These are phyloP conservation scores for Camellia lanceoleosa DNA, from an alignment of 148 eudicot genomes.

Conservation along the genomic window DNA sequence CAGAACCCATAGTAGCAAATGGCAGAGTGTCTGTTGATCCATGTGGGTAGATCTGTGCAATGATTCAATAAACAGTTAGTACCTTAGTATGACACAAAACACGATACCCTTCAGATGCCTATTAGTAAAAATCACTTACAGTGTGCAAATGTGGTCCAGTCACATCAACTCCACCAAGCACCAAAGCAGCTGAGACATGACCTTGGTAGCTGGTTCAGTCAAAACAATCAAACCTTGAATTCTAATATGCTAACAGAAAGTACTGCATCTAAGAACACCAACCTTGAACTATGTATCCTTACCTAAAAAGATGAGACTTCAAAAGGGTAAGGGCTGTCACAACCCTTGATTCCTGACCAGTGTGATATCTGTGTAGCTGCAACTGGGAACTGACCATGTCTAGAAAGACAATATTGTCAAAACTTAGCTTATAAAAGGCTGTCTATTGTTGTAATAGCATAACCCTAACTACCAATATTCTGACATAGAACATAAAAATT, in stretches of 20 bases:
- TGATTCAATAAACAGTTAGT: constrained; percentile 12
- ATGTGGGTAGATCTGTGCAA: constrained; percentile 81
- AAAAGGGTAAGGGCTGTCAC: constrained; percentile 76
- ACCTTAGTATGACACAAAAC: not conserved
- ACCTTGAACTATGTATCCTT: constrained; percentile 4
- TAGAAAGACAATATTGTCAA: constrained; percentile 22
- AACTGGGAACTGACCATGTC: constrained; percentile 95
- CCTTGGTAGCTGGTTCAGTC: constrained; percentile 68
- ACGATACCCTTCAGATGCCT: not conserved
- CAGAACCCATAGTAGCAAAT: constrained; percentile 93
- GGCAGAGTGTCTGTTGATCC: constrained; percentile 94
- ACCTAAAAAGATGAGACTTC: constrained; percentile 87
- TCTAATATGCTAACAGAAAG: not conserved
- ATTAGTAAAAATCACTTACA: constrained; percentile 39
- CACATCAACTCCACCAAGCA: constrained; percentile 90
- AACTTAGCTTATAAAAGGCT: not conserved
- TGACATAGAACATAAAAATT: not conserved
- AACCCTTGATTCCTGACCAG: constrained; percentile 90
- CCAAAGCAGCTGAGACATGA: constrained; percentile 84
- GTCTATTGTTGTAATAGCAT: not conserved
- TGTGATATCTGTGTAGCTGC: constrained; percentile 80
- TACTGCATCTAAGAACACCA: not conserved
- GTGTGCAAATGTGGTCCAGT: constrained; percentile 92
- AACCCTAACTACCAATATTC: not conserved
- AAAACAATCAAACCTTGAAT: constrained; percentile 12